phyloP scores from a whole-genome alignment of 2,329 filamentous ascomycete genomes.

The Akanthomyces dipterigenus region DNA sequence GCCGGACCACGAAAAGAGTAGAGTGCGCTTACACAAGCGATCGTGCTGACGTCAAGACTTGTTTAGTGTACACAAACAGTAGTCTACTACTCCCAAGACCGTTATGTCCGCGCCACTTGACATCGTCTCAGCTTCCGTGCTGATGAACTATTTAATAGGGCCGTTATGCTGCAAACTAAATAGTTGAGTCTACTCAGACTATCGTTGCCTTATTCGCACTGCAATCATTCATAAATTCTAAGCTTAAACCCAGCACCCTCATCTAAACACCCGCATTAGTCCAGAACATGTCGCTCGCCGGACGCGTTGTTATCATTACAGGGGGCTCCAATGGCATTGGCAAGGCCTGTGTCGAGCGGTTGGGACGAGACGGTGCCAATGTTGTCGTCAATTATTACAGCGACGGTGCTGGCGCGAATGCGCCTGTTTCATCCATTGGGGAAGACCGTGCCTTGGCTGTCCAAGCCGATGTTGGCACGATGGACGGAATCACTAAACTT shows the following conservation, averaged over 20 bases:
- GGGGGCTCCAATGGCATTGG: conserved; percentile 54
- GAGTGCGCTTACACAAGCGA: not conserved
- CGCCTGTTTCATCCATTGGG: conserved; percentile 42
- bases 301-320: conserved; percentile 43
- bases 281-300: conserved; percentile 26
- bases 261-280: not conserved
- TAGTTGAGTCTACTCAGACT: not conserved
- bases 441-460: conserved; percentile 43
- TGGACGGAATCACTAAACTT: conserved; percentile 40
- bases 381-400: conserved; percentile 51
- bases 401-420: conserved; percentile 38
- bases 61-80: not conserved
- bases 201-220: not conserved
- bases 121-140: too few relatives aligned
- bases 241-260: not conserved
- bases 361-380: conserved; percentile 48
- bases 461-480: conserved; percentile 45
- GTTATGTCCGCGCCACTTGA: not conserved
- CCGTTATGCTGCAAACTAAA: not conserved
- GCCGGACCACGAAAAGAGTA: not conserved
- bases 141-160: not conserved
- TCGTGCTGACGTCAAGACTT: not conserved
- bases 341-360: conserved; percentile 47
- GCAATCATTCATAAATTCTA: not conserved
- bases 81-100: not conserved